Evolutionary conservation across 2,329 filamentous ascomycete species (phyloP).

Genomic region (Arthrobotrys sinensis): DNA sequence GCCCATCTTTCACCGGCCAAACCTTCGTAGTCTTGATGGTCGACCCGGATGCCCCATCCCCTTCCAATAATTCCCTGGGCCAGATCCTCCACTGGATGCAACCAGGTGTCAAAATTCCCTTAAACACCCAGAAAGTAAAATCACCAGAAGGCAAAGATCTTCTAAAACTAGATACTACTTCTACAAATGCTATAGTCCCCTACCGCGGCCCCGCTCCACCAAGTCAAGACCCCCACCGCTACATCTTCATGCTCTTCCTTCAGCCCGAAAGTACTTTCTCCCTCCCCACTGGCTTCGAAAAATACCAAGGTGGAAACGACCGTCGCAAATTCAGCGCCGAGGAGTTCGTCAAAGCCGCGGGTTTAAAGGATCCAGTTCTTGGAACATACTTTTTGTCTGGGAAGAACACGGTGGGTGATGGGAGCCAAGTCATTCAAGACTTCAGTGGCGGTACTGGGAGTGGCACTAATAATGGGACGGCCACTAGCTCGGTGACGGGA

Average conservation of each 20-base stretch:
- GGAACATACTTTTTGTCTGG: slow-evolving; percentile 53
- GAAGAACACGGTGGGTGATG: slow-evolving; percentile 40
- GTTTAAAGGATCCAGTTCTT: slow-evolving; percentile 30
- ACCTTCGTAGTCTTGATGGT: slow-evolving; percentile 57
- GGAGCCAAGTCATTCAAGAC: slow-evolving; percentile 25
- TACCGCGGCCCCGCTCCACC: slow-evolving; percentile 50
- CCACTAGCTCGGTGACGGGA: background rate
- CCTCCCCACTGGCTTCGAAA: slow-evolving; percentile 40
- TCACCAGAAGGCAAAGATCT: slow-evolving; percentile 25
- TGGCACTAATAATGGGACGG: slow-evolving; percentile 1
- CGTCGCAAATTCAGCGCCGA: slow-evolving; percentile 41
- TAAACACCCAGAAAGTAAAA: slow-evolving; percentile 36
- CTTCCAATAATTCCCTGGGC: slow-evolving; percentile 45
- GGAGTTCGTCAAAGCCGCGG: slow-evolving; percentile 34
- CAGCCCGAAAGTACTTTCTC: slow-evolving; percentile 40
- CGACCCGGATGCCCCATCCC: slow-evolving; percentile 56
- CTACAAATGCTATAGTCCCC: slow-evolving; percentile 36
- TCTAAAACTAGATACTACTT: slow-evolving; percentile 45
- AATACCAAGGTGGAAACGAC: slow-evolving; percentile 44
- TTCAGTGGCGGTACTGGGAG: slow-evolving; percentile 3
- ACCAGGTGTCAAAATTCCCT: slow-evolving; percentile 37
- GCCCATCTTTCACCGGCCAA: slow-evolving; percentile 19
- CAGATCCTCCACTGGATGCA: slow-evolving; percentile 58
- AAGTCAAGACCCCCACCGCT: slow-evolving; percentile 49
- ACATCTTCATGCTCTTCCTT: slow-evolving; percentile 57